Evolutionary conservation across 2,329 filamentous ascomycete genomes (phyloP).

Genomic region (Blastomyces silverae): DNA sequence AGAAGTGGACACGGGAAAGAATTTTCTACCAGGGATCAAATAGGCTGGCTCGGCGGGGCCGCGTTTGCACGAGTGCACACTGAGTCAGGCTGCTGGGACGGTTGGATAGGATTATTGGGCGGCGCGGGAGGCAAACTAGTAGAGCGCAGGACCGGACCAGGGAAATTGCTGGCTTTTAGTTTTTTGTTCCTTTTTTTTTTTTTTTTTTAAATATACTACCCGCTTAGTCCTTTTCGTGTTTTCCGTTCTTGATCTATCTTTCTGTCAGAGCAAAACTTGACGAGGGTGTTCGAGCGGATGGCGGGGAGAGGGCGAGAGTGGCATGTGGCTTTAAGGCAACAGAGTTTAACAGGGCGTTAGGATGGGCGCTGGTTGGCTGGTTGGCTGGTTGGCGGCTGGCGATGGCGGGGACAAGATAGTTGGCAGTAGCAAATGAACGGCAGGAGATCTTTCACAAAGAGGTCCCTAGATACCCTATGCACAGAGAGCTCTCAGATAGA

Average conservation of each 20-base stretch:
- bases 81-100: background rate
- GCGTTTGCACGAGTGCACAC: background rate
- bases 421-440: background rate
- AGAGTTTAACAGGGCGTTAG: background rate
- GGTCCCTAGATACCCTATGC: background rate
- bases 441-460: background rate
- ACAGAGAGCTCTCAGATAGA: background rate
- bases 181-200: background rate
- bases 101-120: background rate
- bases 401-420: background rate
- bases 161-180: background rate
- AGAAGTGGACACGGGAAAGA: background rate
- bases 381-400: background rate
- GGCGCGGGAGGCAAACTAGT: constrained; percentile 1
- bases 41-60: background rate
- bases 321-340: constrained; percentile 8
- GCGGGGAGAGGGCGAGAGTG: background rate
- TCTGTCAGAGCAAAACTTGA: background rate
- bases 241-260: background rate
- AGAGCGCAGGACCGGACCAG: background rate
- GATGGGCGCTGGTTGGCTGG: background rate
- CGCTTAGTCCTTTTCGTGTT: background rate
- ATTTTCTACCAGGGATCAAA: constrained; percentile 3
- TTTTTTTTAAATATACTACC: background rate
- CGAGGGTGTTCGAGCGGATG: background rate